These are phyloP conservation scores for Cytospora schulzeri DNA, from an alignment of 2,329 filamentous ascomycete genomes.

Conservation along the genomic window DNA sequence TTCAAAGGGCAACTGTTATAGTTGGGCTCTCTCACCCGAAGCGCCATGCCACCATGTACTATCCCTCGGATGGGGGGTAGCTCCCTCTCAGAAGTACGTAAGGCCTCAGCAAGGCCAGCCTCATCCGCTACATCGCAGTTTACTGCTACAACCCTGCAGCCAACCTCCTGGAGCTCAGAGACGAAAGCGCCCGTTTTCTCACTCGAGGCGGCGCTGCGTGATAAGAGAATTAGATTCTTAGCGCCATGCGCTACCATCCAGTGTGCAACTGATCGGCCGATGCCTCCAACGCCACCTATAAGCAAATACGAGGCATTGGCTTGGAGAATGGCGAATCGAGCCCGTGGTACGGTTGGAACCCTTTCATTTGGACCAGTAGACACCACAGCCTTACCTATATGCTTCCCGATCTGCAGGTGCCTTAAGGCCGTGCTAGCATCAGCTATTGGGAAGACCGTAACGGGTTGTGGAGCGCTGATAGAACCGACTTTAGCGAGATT, in stretches of 20 bases:
- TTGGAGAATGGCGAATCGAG: conserved; percentile 16
- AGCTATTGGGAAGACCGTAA: not conserved
- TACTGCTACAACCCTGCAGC: conserved; percentile 32
- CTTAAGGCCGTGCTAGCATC: conserved; percentile 7
- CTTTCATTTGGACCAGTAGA: conserved; percentile 3
- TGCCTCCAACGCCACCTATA: conserved; percentile 38
- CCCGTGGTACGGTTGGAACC: conserved; percentile 19
- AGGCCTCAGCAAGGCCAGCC: conserved; percentile 32
- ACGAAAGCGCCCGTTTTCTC: conserved; percentile 28
- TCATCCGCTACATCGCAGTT: conserved; percentile 35
- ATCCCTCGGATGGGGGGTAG: conserved; percentile 41
- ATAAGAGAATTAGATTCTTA: conserved; percentile 34
- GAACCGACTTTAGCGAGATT: too few relatives aligned
- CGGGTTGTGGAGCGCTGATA: not conserved
- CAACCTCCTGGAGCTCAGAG: conserved; percentile 30
- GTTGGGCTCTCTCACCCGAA: conserved; percentile 19
- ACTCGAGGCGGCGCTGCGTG: conserved; percentile 31
- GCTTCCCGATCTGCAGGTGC: conserved; percentile 13
- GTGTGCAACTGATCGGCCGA: conserved; percentile 35
- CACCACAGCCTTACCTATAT: conserved; percentile 21
- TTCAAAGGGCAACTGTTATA: conserved; percentile 24
- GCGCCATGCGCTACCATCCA: conserved; percentile 37
- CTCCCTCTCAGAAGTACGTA: conserved; percentile 28
- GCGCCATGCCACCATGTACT: conserved; percentile 46
- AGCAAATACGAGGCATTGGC: conserved; percentile 36